A percentile compares a stretch with the other conserved stretches of the same genome.
These are phyloP conservation scores for Dryadomyces quercus-mongolicae DNA, from an alignment of 2,329 filamentous ascomycete genomes.

Conservation along the genomic window DNA sequence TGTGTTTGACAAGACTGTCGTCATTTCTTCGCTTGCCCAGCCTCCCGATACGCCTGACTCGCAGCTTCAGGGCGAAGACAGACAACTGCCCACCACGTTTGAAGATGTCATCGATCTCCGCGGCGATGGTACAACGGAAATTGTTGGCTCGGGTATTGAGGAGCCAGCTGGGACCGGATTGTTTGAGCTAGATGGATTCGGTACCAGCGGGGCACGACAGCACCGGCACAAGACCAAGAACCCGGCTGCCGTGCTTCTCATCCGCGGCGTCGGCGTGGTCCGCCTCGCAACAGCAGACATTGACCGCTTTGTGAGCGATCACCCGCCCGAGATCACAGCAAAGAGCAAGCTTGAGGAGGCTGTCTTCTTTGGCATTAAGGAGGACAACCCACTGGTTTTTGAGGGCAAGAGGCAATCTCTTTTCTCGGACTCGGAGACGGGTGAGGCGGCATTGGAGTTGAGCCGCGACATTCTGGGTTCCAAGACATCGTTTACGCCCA, in stretches of 20 bases:
- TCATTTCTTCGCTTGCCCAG: conserved; percentile 61
- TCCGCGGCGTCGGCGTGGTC: conserved; percentile 50
- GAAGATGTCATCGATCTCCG: conserved; percentile 82
- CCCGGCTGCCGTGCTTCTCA: conserved; percentile 47
- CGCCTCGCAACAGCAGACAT: conserved; percentile 47
- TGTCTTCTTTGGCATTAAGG: conserved; percentile 76
- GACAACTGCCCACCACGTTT: conserved; percentile 54
- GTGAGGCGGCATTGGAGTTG: conserved; percentile 63
- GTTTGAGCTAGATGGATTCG: conserved; percentile 1
- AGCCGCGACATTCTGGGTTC: conserved; percentile 76
- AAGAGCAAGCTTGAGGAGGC: conserved; percentile 90
- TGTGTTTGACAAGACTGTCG: conserved; percentile 65
- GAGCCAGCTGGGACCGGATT: conserved; percentile 35
- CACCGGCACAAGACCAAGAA: conserved; percentile 46
- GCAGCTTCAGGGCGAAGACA: conserved; percentile 56
- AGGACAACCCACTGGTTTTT: conserved; percentile 82
- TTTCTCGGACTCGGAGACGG: conserved; percentile 60
- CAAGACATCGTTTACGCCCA: conserved; percentile 60
- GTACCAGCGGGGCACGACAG: conserved; percentile 18
- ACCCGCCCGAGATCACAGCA: conserved; percentile 55
- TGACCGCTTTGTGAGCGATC: conserved; percentile 45
- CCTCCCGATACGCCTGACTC: conserved; percentile 60
- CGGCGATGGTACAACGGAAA: conserved; percentile 48
- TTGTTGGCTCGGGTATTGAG: conserved; percentile 52
- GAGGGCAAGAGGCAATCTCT: conserved; percentile 51